Percentiles rank a stretch among this genome's conserved stretches.
Conservation (phyloP, 441 rosid species). For the Viola pubescens region DNA sequence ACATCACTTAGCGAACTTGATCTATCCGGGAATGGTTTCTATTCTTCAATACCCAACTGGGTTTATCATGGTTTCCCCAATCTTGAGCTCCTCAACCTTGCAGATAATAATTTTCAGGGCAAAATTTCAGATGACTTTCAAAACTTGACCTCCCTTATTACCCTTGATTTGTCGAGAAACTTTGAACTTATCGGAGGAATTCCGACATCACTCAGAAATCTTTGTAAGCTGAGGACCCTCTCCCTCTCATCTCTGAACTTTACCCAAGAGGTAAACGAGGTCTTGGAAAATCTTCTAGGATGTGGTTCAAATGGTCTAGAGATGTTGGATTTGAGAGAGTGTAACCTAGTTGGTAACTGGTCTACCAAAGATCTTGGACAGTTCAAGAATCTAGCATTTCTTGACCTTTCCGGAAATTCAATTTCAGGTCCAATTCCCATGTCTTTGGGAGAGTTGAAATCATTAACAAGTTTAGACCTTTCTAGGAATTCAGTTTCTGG, state of each 20-base stretch:
- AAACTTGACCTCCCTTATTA: slow-evolving; percentile 4
- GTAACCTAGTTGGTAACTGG: slow-evolving; percentile 2
- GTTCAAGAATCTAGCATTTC: neutral
- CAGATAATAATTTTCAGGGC: slow-evolving; percentile 12
- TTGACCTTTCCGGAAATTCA: neutral
- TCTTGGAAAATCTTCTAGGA: slow-evolving; percentile 1
- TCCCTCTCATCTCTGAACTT: neutral
- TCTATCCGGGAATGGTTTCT: neutral
- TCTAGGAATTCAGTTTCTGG: slow-evolving; percentile 3
- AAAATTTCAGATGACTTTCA: slow-evolving; percentile 6
- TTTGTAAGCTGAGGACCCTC: slow-evolving; percentile 2
- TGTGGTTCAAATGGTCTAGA: neutral
- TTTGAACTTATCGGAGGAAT: neutral
- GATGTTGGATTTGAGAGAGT: neutral
- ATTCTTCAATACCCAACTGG: slow-evolving; percentile 10
- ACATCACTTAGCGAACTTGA: slow-evolving; percentile 2
- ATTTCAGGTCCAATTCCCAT: slow-evolving; percentile 18
- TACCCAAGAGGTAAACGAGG: slow-evolving; percentile 1
- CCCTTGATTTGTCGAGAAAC: slow-evolving; percentile 5
- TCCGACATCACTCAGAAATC: neutral
- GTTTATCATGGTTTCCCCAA: neutral
- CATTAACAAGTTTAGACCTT: no score
- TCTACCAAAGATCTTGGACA: neutral
- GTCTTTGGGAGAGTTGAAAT: slow-evolving; percentile 1
- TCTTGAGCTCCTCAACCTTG: slow-evolving; percentile 3